Base-by-base conservation (phyloP, 768 basidiomycete species). In the Pisolithus albus region DNA sequence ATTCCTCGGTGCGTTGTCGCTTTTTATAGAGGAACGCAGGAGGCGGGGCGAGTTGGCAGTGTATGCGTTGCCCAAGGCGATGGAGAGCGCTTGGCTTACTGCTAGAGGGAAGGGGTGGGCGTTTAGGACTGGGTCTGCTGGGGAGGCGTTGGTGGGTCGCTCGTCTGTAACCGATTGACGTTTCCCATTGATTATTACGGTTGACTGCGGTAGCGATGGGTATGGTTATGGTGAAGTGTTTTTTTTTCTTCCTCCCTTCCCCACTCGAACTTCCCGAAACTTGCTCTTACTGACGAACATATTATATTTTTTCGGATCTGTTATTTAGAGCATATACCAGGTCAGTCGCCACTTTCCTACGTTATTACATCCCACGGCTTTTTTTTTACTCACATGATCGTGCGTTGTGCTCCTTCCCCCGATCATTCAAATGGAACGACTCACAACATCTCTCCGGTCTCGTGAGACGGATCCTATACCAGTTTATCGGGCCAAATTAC, bases 41-140 rank as follows among this genome's bases (percentile, higher is more conserved):
- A 76, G 95, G n/a, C 78, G 93, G 5, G 87, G 81, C 1, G 95
- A 98, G 70, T 72, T 97, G 56, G 92, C 93, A 54, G 90, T 92
- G 92, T 92, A 87, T 63, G 86, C 84, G 1, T 69, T 97, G 23
- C 95, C 95, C 5, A 90, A 92, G 65, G 90, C 81, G 0, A 66
- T 98, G 34, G 93, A 98, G 72, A 90, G 89, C 49, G 80, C 81
- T n/a, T 97, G 92, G 93, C 75, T 84, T 0, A 81, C 83, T 62
- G 80, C 84, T 8, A 68, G 88, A 23, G 86, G 87, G 13, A 80
- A 83, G 54, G 86, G 88, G 1, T 81, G 80, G 70, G 86, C 92
- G 45, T 81, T 83, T 54, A 74, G 75, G 56, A 83, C 83, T 30
- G 86, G 84, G 8, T 78, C 80, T 46, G 81, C 77, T 69, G 88